These are phyloP conservation scores for Priceomyces melissophilus DNA, from an alignment of 805 yeast species.

Conservation along the genomic window DNA sequence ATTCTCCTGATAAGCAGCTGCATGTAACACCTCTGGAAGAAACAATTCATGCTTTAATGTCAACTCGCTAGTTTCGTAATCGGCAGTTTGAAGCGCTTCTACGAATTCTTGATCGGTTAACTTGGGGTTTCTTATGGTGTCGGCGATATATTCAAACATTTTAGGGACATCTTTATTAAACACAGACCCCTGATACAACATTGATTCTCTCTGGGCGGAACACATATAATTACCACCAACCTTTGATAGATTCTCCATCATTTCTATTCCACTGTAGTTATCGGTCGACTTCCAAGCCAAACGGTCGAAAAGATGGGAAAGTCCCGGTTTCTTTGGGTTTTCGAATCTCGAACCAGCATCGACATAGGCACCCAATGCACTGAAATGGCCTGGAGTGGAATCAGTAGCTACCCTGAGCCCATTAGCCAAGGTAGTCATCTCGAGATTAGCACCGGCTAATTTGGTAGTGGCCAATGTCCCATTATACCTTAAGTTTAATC, in stretches of 20 bases:
- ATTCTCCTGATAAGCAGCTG: constrained; percentile 67
- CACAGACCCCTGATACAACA: constrained; percentile 92
- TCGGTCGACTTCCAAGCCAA: constrained; percentile 77
- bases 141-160: constrained; percentile 74
- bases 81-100: constrained; percentile 70
- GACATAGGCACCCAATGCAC: constrained; percentile 84
- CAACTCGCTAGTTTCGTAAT: constrained; percentile 80
- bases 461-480: constrained; percentile 3
- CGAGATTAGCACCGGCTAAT: constrained; percentile 16
- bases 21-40: constrained; percentile 87
- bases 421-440: constrained; percentile 51
- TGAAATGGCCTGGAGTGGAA: constrained; percentile 83
- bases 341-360: constrained; percentile 92
- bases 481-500: background rate
- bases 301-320: constrained; percentile 81
- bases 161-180: constrained; percentile 79
- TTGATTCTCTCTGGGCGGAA: constrained; percentile 85
- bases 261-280: constrained; percentile 55
- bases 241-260: constrained; percentile 71
- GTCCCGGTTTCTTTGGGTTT: constrained; percentile 54
- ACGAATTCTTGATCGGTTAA: constrained; percentile 66
- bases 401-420: constrained; percentile 84
- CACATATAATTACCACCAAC: constrained; percentile 95
- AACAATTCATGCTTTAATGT: constrained; percentile 79
- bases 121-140: constrained; percentile 72